phyloP scores from a whole-genome alignment of 1,139 yeast genomes.

The Hyphopichia wangnamkhiaoensis region DNA sequence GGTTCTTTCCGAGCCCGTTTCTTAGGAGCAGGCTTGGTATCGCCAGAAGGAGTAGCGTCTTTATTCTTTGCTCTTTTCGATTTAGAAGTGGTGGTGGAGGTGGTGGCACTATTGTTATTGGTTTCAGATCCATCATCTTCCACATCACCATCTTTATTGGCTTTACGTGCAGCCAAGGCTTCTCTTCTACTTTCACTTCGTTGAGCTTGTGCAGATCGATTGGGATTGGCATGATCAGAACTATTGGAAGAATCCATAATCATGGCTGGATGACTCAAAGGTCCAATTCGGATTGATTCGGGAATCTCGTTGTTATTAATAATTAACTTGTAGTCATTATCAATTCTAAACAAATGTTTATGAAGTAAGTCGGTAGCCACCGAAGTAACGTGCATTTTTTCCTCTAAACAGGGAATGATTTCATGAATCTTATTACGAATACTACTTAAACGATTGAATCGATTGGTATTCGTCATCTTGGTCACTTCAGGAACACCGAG shows the following conservation, averaged over 20 bases:
- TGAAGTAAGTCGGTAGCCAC: slow-evolving; percentile 80
- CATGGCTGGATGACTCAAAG: slow-evolving; percentile 88
- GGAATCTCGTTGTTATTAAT: slow-evolving; percentile 77
- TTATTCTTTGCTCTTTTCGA: slow-evolving; percentile 5
- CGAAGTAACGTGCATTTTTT: slow-evolving; percentile 95
- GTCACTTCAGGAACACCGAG: slow-evolving; percentile 1
- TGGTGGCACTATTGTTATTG: background rate
- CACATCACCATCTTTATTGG: slow-evolving; percentile 42
- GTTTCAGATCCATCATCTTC: slow-evolving; percentile 33
- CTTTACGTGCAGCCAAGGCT: slow-evolving; percentile 86
- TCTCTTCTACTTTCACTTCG: slow-evolving; percentile 85
- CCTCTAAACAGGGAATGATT: slow-evolving; percentile 90
- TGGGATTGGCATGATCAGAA: slow-evolving; percentile 29
- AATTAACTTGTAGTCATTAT: slow-evolving; percentile 74
- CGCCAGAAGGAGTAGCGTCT: slow-evolving; percentile 6
- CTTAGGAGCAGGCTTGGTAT: slow-evolving; percentile 8
- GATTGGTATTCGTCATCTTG: slow-evolving; percentile 11
- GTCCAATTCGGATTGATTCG: slow-evolving; percentile 64
- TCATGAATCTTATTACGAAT: slow-evolving; percentile 59
- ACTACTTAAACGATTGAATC: slow-evolving; percentile 21
- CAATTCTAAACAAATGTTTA: slow-evolving; percentile 70
- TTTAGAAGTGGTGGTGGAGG: slow-evolving; percentile 1
- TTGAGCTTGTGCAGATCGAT: slow-evolving; percentile 65
- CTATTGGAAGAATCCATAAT: slow-evolving; percentile 52
- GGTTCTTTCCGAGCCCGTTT: slow-evolving; percentile 22